These are phyloP conservation scores for Aspergillus bertholletiae DNA, from an alignment of 495 filamentous ascomycete genomes.

Conservation along the genomic window DNA sequence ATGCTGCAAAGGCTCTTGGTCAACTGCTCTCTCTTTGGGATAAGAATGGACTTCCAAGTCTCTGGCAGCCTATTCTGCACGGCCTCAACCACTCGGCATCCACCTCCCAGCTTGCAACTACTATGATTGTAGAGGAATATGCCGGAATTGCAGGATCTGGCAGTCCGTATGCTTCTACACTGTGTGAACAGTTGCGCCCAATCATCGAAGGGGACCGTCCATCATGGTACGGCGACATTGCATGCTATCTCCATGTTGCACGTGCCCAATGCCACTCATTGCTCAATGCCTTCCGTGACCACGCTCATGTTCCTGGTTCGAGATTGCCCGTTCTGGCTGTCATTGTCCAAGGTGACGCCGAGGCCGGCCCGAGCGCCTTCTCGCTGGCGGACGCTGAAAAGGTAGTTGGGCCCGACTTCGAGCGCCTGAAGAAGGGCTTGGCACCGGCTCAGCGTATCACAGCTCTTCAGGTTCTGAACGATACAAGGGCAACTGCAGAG, in stretches of 20 bases:
- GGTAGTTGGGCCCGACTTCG: slow-evolving; percentile 77
- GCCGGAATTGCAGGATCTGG: slow-evolving; percentile 43
- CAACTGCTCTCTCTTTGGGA: slow-evolving; percentile 43
- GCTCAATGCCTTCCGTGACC: slow-evolving; percentile 83
- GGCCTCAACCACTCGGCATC: slow-evolving; percentile 68
- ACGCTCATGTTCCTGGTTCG: slow-evolving; percentile 67
- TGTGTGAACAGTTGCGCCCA: slow-evolving; percentile 61
- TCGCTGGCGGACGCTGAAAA: slow-evolving; percentile 83
- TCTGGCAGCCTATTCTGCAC: slow-evolving; percentile 53
- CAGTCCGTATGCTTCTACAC: slow-evolving; percentile 44
- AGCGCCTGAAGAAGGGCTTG: slow-evolving; percentile 78
- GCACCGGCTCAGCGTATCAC: slow-evolving; percentile 81
- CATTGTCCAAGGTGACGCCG: slow-evolving; percentile 86
- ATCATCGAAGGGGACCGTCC: slow-evolving; percentile 81
- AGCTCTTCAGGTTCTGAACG: slow-evolving; percentile 66
- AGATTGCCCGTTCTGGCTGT: slow-evolving; percentile 79
- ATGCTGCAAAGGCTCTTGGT: slow-evolving; percentile 79
- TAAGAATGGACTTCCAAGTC: slow-evolving; percentile 34
- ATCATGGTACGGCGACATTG: slow-evolving; percentile 77
- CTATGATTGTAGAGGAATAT: slow-evolving; percentile 87
- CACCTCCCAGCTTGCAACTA: slow-evolving; percentile 78
- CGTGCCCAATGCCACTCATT: slow-evolving; percentile 87
- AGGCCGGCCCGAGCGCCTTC: slow-evolving; percentile 88
- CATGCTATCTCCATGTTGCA: slow-evolving; percentile 81
- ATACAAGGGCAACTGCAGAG: slow-evolving; percentile 65